Conservation (phyloP, 179 eudicot genomes). For the Beta lomatogona region DNA sequence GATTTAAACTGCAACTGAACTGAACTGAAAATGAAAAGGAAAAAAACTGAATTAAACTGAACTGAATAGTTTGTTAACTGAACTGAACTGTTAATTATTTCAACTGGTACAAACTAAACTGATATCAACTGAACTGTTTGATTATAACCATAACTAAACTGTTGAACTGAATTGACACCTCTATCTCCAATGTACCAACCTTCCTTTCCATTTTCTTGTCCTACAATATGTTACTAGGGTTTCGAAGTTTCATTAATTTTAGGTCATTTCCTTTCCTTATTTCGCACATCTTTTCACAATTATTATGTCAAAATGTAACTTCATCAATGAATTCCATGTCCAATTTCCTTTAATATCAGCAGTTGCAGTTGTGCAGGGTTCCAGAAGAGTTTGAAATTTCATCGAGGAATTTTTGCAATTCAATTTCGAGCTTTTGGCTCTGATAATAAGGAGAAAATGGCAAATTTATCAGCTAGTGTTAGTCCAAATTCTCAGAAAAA, state of each 20-base stretch:
- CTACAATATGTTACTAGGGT: constrained; percentile 40
- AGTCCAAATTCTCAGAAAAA: constrained; percentile 25
- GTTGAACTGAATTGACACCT: no score
- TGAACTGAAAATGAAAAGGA: no score
- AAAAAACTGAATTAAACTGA: no score
- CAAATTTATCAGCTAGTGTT: constrained; percentile 21
- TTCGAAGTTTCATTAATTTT: constrained; percentile 29
- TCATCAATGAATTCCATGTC: background rate
- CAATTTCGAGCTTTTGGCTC: constrained; percentile 41
- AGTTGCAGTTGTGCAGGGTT: constrained; percentile 49
- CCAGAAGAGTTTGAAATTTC: constrained; percentile 31
- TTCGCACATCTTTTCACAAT: background rate
- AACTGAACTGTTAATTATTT: no score
- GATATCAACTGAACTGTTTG: no score
- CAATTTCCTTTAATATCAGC: background rate
- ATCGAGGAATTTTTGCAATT: constrained; percentile 23
- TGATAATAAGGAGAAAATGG: constrained; percentile 25
- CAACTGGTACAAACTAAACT: no score
- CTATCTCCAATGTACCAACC: no score
- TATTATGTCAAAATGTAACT: background rate
- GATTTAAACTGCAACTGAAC: no score
- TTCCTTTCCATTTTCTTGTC: background rate
- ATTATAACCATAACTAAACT: no score
- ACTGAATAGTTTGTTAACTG: no score
- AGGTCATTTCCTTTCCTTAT: constrained; percentile 16